Evolutionary conservation across 2,329 filamentous ascomycete genomes (phyloP).

Genomic region (Aspergillus pseudoviridinutans): DNA sequence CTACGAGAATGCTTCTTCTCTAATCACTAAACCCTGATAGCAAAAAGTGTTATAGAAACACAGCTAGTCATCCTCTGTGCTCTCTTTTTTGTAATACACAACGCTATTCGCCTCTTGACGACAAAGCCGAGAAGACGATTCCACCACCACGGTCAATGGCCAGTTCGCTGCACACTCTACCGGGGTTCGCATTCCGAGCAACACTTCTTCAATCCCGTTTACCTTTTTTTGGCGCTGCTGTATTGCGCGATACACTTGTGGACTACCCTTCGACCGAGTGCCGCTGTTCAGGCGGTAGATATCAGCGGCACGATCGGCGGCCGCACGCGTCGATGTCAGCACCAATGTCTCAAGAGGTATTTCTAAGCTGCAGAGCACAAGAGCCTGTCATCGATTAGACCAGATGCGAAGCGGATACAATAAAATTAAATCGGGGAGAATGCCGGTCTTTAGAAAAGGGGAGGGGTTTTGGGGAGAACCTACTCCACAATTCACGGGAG

Average conservation of each 20-base stretch:
- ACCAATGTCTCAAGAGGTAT: neutral
- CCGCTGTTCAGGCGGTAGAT: neutral
- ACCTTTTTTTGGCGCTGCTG: neutral
- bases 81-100: neutral
- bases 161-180: neutral
- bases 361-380: neutral
- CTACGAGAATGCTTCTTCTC: too few relatives aligned
- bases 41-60: neutral
- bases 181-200: neutral
- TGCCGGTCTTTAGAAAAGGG: too few relatives aligned
- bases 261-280: neutral
- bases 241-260: neutral
- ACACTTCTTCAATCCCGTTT: neutral
- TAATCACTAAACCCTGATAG: too few relatives aligned
- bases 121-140: neutral
- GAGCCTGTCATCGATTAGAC: neutral
- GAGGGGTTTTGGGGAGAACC: too few relatives aligned
- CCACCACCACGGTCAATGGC: neutral
- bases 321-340: neutral
- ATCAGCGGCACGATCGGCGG: neutral
- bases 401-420: neutral
- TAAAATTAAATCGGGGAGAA: neutral
- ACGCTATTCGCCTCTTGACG: neutral
- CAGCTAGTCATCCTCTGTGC: neutral
- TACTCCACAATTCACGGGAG: neutral